phyloP scores from a whole-genome alignment of 2,329 filamentous ascomycete genomes.

The Cercospora beticola region DNA sequence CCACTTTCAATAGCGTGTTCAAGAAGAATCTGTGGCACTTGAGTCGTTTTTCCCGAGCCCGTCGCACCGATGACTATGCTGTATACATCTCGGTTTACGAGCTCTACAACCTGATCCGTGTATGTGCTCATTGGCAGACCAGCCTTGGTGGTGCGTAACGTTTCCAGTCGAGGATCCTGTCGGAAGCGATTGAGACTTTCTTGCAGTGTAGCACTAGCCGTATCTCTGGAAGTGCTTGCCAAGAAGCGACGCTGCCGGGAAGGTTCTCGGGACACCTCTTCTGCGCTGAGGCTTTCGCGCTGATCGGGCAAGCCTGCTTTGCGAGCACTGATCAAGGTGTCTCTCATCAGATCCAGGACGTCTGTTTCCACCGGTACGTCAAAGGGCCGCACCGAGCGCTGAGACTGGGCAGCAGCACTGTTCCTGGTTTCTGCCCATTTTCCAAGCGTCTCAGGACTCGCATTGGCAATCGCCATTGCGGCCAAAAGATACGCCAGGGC shows the following conservation, averaged over 20 bases:
- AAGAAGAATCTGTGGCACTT: constrained; percentile 56
- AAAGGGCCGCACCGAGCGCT: constrained; percentile 34
- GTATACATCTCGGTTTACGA: constrained; percentile 43
- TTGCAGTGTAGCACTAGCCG: constrained; percentile 17
- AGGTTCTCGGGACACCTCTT: constrained; percentile 17
- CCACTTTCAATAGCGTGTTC: constrained; percentile 47
- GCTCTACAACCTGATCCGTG: constrained; percentile 7
- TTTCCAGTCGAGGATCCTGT: constrained; percentile 20
- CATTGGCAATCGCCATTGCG: constrained; percentile 39
- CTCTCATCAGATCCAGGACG: constrained; percentile 40
- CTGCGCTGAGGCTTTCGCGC: constrained; percentile 26
- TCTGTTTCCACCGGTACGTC: constrained; percentile 35
- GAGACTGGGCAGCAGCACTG: constrained; percentile 35
- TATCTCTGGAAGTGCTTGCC: background rate
- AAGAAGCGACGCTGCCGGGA: constrained; percentile 11
- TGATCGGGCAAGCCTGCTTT: constrained; percentile 39
- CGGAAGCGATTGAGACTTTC: constrained; percentile 24
- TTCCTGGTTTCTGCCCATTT: constrained; percentile 39
- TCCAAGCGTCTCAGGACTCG: constrained; percentile 36
- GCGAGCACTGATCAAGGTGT: constrained; percentile 38
- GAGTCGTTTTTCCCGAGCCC: constrained; percentile 51
- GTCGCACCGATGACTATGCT: constrained; percentile 50
- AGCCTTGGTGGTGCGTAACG: constrained; percentile 36
- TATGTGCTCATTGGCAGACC: constrained; percentile 43
- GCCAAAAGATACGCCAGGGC: constrained; percentile 39